Evolutionary conservation across 176 grass and related monocot species (phyloP).

Genomic region (Aegilops bicornis): DNA sequence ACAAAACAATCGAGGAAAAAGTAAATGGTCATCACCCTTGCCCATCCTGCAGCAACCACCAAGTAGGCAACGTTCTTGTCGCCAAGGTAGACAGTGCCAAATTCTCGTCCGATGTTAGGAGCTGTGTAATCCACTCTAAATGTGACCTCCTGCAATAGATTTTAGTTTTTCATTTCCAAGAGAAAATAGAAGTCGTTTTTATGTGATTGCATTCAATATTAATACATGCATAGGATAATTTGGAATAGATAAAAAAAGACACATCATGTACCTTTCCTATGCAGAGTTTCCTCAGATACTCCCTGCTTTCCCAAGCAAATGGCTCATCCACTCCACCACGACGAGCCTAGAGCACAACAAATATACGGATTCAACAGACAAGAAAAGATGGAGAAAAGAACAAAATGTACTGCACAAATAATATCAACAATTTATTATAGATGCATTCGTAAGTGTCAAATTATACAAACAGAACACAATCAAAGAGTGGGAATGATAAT

Average conservation of each 20-base stretch:
- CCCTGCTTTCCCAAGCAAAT: conserved; percentile 97
- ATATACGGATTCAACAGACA: conserved; percentile 22
- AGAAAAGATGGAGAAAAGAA: conserved; percentile 1
- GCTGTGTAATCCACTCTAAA: conserved; percentile 90
- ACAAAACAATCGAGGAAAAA: not conserved
- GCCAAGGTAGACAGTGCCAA: conserved; percentile 84
- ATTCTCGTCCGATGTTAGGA: conserved; percentile 88
- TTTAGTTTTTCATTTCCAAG: conserved; percentile 15
- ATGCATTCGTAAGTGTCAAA: not conserved
- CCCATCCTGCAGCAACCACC: conserved; percentile 90
- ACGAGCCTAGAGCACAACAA: conserved; percentile 60
- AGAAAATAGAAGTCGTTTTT: not conserved
- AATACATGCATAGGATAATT: not conserved
- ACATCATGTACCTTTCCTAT: conserved; percentile 74
- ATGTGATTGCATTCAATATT: not conserved
- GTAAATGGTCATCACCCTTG: conserved; percentile 52
- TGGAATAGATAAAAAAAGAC: not conserved
- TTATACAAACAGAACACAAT: not conserved
- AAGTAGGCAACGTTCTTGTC: conserved; percentile 83
- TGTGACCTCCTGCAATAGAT: conserved; percentile 69
- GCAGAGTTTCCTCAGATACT: conserved; percentile 82
- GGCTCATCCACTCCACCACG: conserved; percentile 88
- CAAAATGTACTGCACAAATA: not conserved
- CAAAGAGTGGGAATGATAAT: not conserved
- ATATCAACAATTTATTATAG: not conserved